These are phyloP conservation scores for Tilletia walkeri DNA, from an alignment of 1,284 basidiomycete species.

Conservation along the genomic window DNA sequence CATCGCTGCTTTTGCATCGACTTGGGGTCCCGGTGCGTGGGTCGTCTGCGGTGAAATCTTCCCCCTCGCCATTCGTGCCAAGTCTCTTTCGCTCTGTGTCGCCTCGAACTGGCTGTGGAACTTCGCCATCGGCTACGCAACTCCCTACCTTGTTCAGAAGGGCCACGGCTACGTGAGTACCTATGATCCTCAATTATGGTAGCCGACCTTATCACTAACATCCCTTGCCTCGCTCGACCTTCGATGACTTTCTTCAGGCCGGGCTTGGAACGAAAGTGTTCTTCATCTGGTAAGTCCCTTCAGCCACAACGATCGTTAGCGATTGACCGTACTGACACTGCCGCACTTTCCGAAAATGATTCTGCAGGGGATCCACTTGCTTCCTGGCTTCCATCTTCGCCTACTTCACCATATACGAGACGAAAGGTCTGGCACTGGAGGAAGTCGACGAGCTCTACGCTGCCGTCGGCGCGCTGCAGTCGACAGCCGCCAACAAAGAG, in stretches of 20 bases:
- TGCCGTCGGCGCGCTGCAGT: conserved; percentile 30
- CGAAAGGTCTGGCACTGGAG: conserved; percentile 71
- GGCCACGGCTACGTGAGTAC: conserved; percentile 57
- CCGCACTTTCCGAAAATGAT: no score
- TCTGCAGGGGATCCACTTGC: background rate
- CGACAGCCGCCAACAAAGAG: conserved; percentile 32
- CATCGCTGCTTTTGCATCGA: conserved; percentile 57
- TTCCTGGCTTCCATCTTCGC: conserved; percentile 42
- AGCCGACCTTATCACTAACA: no score
- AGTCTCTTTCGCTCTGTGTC: conserved; percentile 72
- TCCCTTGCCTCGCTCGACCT: no score
- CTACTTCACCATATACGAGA: conserved; percentile 72
- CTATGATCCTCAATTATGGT: no score
- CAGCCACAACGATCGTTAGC: no score
- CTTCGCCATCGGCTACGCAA: conserved; percentile 60
- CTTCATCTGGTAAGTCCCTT: conserved; percentile 69
- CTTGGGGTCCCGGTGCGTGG: conserved; percentile 58
- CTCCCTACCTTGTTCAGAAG: conserved; percentile 72
- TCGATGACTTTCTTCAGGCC: conserved; percentile 47
- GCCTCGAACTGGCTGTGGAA: conserved; percentile 67
- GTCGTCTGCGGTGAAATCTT: conserved; percentile 53
- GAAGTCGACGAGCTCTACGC: conserved; percentile 62
- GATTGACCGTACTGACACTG: no score
- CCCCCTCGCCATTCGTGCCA: conserved; percentile 67
- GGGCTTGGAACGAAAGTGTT: conserved; percentile 77